Evolutionary conservation across 768 basidiomycete species (phyloP), one percentile per base, ranked within the genome.

Genomic region (Suillus subaureus): DNA sequence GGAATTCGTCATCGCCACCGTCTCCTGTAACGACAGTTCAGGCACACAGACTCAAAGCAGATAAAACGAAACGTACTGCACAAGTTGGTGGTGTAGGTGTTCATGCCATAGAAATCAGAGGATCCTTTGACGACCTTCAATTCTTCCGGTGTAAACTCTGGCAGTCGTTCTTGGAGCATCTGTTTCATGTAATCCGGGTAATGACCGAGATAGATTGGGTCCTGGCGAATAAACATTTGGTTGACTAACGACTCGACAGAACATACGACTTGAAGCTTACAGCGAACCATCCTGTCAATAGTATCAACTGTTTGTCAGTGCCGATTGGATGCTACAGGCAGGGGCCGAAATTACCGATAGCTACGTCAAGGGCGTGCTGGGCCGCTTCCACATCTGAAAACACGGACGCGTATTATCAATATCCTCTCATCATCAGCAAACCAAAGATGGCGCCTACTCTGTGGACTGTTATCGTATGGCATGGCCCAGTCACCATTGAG

Each of bases 401-500:
- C 42, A 62, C 37, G 67, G 43, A 57, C n/a, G 64, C 54, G 23
- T 52, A 31, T 23, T 35, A 61, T 64, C 61, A 63, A 56, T 16
- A 37, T 31, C 57, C 13, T 18, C n/a, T 31, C 28, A 28, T 35
- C 18, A 61, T 26, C 43, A 45, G 1, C 12, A 23, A 39, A n/a
- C 35, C 15, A 31, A 35, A 62, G 54, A 12, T 47, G 49, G 52
- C 39, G 47, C 88, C 69, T 72, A 92, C 91, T 92, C 71, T 88
- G 86, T 12, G 84, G 86, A 47, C 75, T 81, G 67, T 90, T 83
- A 68, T 91, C 89, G 67, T 87, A 92, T 9, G 92, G 91, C 74
- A 89, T 85, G 39, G 85, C 81, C 89, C 88, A 91, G 73, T 91
- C 89, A 13, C 90, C 88, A 69, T 92, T 92, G 54, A 92, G 80